These are phyloP conservation scores for Volutella citrinella DNA, from an alignment of 2,329 filamentous ascomycete species.

Conservation along the genomic window DNA sequence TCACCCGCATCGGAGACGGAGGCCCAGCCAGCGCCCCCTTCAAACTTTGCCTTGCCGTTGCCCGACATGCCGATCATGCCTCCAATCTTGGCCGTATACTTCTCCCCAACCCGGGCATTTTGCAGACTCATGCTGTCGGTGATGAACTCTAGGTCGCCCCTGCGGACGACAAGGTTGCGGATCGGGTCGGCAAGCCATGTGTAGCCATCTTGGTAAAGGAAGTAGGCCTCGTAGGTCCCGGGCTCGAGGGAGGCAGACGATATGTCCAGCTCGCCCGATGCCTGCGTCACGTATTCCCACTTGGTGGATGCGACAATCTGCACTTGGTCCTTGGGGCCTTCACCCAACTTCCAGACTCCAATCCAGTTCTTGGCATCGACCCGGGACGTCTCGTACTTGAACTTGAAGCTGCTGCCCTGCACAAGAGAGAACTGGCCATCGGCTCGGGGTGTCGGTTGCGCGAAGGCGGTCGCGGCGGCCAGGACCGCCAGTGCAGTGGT, in stretches of 20 bases:
- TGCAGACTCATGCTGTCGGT: constrained; percentile 27
- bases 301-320: constrained; percentile 26
- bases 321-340: constrained; percentile 31
- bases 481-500: too few species aligned
- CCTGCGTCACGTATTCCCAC: constrained; percentile 32
- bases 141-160: constrained; percentile 27
- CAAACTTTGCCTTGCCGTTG: constrained; percentile 27
- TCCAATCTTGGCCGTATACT: constrained; percentile 28
- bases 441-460: too few species aligned
- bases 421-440: neutral
- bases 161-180: constrained; percentile 24
- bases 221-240: constrained; percentile 35
- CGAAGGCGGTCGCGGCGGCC: too few species aligned
- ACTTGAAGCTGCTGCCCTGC: constrained; percentile 26
- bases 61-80: constrained; percentile 31
- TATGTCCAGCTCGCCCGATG: constrained; percentile 26
- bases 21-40: constrained; percentile 30
- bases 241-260: constrained; percentile 19
- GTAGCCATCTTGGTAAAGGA: constrained; percentile 35
- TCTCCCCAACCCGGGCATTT: constrained; percentile 34
- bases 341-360: constrained; percentile 33
- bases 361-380: constrained; percentile 35
- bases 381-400: constrained; percentile 31
- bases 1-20: constrained; percentile 28
- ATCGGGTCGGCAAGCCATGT: constrained; percentile 33